Conservation (phyloP, 768 basidiomycete genomes). For the Boletales sp. region DNA sequence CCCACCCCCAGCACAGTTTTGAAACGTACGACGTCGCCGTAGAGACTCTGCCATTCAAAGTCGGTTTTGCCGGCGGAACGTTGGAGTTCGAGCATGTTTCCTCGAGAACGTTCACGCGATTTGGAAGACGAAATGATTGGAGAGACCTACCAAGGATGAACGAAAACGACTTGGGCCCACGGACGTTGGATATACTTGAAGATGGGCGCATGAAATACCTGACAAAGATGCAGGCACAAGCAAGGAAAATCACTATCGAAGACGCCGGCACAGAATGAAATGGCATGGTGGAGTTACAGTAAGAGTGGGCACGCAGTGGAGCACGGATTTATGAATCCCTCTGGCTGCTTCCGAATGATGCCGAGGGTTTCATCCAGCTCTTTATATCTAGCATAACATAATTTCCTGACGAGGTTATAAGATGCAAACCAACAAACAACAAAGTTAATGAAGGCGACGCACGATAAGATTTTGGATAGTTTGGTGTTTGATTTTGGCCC, state of each 20-base stretch:
- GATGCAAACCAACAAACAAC: no score
- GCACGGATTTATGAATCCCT: no score
- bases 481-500: no score
- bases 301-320: no score
- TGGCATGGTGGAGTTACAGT: no score
- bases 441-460: no score
- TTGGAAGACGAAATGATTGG: background rate
- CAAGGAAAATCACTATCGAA: background rate
- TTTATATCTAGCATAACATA: no score
- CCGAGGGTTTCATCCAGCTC: no score
- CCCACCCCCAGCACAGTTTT: constrained; percentile 6
- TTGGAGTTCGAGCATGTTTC: background rate
- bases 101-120: background rate
- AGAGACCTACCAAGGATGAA: background rate
- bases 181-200: background rate
- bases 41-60: background rate
- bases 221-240: background rate
- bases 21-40: background rate
- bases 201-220: background rate
- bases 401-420: no score
- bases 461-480: no score
- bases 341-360: no score
- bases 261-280: no score
- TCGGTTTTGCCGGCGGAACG: background rate
- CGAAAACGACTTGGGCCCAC: background rate